Conservation (phyloP, 352 stramenopile genomes). For the Phytophthora constricta region DNA sequence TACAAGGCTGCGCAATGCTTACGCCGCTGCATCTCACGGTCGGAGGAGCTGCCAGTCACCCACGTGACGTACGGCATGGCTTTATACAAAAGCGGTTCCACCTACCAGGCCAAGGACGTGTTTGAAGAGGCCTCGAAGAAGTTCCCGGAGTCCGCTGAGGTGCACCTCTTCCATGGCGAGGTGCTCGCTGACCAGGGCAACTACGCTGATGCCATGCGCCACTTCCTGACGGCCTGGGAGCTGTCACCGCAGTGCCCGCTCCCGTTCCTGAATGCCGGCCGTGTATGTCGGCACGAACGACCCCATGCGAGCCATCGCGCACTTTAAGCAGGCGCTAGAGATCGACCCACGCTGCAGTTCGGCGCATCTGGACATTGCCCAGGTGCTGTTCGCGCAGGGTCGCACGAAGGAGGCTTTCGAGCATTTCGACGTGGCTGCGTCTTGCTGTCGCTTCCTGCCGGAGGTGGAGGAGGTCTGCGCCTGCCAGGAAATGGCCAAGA, state of each 20-base stretch:
- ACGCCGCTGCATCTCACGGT: constrained; percentile 76
- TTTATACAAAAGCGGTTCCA: constrained; percentile 85
- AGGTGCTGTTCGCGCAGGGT: constrained; percentile 87
- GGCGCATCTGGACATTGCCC: constrained; percentile 84
- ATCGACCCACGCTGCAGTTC: constrained; percentile 83
- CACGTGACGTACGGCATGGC: constrained; percentile 88
- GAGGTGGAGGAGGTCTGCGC: constrained; percentile 22
- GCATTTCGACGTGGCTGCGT: constrained; percentile 75
- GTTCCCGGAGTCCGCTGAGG: constrained; percentile 77
- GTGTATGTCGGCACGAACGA: constrained; percentile 89
- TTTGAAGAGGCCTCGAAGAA: constrained; percentile 70
- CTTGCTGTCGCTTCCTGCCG: constrained; percentile 74
- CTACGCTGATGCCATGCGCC: constrained; percentile 82
- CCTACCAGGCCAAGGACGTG: constrained; percentile 84
- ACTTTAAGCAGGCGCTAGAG: constrained; percentile 81
- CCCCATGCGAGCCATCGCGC: constrained; percentile 63
- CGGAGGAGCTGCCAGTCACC: constrained; percentile 73
- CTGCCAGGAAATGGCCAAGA: constrained; percentile 53
- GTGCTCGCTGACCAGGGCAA: constrained; percentile 84
- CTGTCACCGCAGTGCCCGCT: constrained; percentile 76
- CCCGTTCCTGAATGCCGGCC: constrained; percentile 84
- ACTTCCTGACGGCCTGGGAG: constrained; percentile 75
- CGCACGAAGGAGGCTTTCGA: constrained; percentile 70
- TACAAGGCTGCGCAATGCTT: constrained; percentile 73
- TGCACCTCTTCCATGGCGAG: constrained; percentile 75